Percentiles rank a stretch among this genome's conserved stretches.
Conservation (phyloP, 768 basidiomycete species). For the Mycena polygramma region DNA sequence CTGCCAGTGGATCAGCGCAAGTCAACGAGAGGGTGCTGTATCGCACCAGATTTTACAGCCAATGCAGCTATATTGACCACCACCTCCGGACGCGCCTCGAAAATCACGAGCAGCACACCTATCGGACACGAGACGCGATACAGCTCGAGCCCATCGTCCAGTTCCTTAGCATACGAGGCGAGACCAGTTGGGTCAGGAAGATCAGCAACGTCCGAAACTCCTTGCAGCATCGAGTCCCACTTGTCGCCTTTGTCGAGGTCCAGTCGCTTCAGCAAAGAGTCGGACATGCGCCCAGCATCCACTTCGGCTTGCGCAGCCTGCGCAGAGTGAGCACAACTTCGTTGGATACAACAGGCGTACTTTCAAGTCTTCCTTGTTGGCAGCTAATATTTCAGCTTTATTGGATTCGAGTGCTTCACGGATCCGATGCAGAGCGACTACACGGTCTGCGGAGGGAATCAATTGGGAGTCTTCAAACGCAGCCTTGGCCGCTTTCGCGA, state of each 20-base stretch:
- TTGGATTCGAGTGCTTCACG: constrained; percentile 71
- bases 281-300: constrained; percentile 85
- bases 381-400: constrained; percentile 79
- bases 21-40: background rate
- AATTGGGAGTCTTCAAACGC: constrained; percentile 93
- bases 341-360: constrained; percentile 51
- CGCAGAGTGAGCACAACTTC: background rate
- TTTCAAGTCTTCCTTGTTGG: constrained; percentile 86
- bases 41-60: constrained; percentile 94
- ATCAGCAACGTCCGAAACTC: constrained; percentile 86
- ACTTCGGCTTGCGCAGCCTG: constrained; percentile 86
- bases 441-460: constrained; percentile 74
- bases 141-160: constrained; percentile 89
- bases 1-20: constrained; percentile 54
- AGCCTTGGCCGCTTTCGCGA: constrained; percentile 83
- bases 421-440: constrained; percentile 80
- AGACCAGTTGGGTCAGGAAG: constrained; percentile 90
- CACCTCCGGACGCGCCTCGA: constrained; percentile 97
- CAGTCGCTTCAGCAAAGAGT: constrained; percentile 86
- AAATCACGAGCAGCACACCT: constrained; percentile 95
- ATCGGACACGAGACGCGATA: constrained; percentile 97
- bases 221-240: constrained; percentile 95
- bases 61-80: constrained; percentile 97
- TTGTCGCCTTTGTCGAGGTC: constrained; percentile 86
- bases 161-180: constrained; percentile 89